Evolutionary conservation across 148 eudicot genomes (phyloP).

Genomic region (Diospyros kaki): DNA sequence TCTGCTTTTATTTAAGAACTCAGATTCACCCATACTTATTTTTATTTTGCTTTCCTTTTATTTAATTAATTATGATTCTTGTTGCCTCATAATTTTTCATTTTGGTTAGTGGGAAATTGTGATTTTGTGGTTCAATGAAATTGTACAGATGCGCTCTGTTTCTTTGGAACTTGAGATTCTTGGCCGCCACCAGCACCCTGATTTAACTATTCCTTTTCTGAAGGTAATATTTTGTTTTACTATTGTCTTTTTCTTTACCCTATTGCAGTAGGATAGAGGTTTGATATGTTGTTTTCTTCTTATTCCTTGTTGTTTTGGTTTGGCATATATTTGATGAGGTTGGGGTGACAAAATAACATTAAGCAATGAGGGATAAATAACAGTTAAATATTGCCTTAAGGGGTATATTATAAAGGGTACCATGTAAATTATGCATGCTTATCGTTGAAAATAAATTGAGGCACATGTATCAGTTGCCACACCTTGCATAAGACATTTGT

Average conservation of each 20-base stretch:
- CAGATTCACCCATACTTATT: neutral
- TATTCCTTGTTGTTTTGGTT: neutral
- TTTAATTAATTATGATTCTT: neutral
- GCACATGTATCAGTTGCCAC: neutral
- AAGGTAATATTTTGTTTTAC: slow-evolving; percentile 31
- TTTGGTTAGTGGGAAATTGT: neutral
- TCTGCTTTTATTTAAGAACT: neutral
- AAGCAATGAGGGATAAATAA: neutral
- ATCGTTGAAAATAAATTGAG: neutral
- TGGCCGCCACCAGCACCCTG: slow-evolving; percentile 88
- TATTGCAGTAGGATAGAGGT: neutral
- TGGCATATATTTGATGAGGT: neutral
- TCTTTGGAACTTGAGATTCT: slow-evolving; percentile 88
- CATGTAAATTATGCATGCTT: neutral
- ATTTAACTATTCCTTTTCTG: slow-evolving; percentile 78
- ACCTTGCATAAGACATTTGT: neutral
- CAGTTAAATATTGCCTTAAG: neutral
- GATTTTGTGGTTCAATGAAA: slow-evolving; percentile 11
- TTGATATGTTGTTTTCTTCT: neutral
- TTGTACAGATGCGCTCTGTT: slow-evolving; percentile 74
- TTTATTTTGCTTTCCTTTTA: neutral
- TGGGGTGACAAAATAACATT: neutral
- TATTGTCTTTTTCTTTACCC: neutral
- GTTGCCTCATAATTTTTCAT: neutral
- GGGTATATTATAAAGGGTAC: too few relatives aligned